Percentiles rank a stretch among this genome's conserved stretches.
phyloP scores from a whole-genome alignment of 805 yeast genomes.

The Lipomyces sp. region DNA sequence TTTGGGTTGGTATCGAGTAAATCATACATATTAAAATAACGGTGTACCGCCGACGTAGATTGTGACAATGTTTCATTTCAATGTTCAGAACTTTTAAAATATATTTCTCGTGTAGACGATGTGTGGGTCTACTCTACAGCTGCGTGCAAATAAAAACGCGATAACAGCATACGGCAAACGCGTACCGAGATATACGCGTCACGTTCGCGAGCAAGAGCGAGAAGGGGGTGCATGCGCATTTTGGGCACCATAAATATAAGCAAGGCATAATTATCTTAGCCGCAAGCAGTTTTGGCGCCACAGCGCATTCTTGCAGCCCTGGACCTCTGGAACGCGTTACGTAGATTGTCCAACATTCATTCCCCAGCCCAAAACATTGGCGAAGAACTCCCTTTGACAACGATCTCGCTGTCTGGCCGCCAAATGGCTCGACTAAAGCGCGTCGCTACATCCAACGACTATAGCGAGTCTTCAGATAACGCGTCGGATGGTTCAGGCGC shows the following conservation, averaged over 20 bases:
- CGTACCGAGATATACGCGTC: neutral
- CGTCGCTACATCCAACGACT: neutral
- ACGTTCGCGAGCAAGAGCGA: too few species aligned
- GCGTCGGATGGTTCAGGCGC: neutral
- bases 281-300: neutral
- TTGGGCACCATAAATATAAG: neutral
- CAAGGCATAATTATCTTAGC: neutral
- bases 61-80: too few species aligned
- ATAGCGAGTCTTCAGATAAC: neutral
- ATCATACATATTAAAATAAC: too few species aligned
- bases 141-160: too few species aligned
- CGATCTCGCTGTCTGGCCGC: neutral
- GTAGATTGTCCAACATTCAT: neutral
- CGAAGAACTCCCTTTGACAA: neutral
- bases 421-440: slow-evolving; percentile 1
- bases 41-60: too few species aligned
- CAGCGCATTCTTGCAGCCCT: too few species aligned
- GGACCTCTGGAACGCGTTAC: neutral
- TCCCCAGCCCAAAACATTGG: neutral
- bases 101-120: too few species aligned
- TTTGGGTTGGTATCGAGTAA: neutral
- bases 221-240: neutral
- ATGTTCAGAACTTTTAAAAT: too few species aligned
- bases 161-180: neutral
- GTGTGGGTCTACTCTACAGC: too few species aligned